Evolutionary conservation across 352 stramenopile genomes (phyloP), one percentile per base, ranked within the genome.

Genomic region (Globisporangium paroecandrum): DNA sequence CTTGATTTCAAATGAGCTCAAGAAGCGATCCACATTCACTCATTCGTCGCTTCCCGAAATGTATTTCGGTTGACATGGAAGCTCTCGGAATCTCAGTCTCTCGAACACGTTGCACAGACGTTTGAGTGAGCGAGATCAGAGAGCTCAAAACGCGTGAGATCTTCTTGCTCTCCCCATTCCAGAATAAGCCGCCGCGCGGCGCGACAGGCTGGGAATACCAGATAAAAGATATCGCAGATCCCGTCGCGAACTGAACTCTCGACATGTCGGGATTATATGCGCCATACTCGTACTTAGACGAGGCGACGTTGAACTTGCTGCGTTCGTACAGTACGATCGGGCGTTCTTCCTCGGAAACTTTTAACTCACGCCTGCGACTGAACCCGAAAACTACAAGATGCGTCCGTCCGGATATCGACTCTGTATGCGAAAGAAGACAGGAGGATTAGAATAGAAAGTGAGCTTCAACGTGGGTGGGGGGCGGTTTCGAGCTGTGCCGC

Each of bases 231-330:
- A 58, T 58, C 24, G 51, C 25, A 38, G 20, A 29, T 59, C 22
- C 15, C 13, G 34, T 25, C 13, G 34, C 27, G 27, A 59, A 41
- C 54, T 59, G 54, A 59, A 59, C 54, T 59, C 54, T 59, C 25
- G 22, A 32, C 10, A 25, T 57, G 51, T 24, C 10, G 22, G 9
- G 10, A 25, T 59, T 59, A 27, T 41, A 59, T 59, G 53, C 4
- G 24, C 15, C 24, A 18, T 15, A 57, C 12, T 59, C 54, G 54
- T 59, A 59, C 54, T 59, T 59, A 41, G 9, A 1, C 34, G 27
- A 20, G 27, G 18, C 27, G 27, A 59, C 6, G 54, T 59, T 59
- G 54, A 59, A 59, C 54, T 59, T 47, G 27, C 54, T 20, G n/a
- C 22, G 10, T 15, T 24, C 13, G 22, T 24, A 36, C 54, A 5